Conservation (phyloP, 2,329 filamentous ascomycete species). For the Dendrostoma leiphaemia region DNA sequence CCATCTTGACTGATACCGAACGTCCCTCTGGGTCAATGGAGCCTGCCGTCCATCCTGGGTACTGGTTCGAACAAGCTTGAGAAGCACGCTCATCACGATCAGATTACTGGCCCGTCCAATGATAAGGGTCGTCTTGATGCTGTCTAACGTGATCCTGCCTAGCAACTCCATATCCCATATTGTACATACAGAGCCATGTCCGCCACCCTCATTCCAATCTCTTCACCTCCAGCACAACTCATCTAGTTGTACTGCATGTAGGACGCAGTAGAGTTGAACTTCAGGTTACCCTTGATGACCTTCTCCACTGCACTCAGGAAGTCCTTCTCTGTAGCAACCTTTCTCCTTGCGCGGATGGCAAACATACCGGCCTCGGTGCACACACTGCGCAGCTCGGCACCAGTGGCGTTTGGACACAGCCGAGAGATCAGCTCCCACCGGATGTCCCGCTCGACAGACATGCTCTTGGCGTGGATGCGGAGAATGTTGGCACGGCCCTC, state of each 20-base stretch:
- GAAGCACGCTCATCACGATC: too few relatives aligned
- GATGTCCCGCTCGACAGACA: constrained; percentile 98
- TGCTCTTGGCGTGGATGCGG: constrained; percentile 97
- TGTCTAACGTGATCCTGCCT: constrained; percentile 17
- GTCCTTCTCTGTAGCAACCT: constrained; percentile 98
- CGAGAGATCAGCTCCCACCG: constrained; percentile 98
- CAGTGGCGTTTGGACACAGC: constrained; percentile 94
- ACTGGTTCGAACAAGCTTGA: too few relatives aligned
- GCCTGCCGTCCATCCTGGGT: too few relatives aligned
- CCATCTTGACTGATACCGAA: too few relatives aligned
- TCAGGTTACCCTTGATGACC: constrained; percentile 98
- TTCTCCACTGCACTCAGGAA: constrained; percentile 98
- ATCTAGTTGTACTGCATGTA: constrained; percentile 98
- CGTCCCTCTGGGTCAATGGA: too few relatives aligned
- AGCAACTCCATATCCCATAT: constrained; percentile 19
- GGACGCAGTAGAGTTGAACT: constrained; percentile 97
- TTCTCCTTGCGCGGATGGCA: constrained; percentile 88
- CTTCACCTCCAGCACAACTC: constrained; percentile 8
- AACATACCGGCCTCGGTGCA: constrained; percentile 99
- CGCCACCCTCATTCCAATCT: background rate
- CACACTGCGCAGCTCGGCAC: constrained; percentile 92
- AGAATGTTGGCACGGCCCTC: constrained; percentile 97
- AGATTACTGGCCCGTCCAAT: background rate
- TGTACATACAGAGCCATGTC: constrained; percentile 20
- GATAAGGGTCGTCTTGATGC: constrained; percentile 7